phyloP scores from a whole-genome alignment of 2,329 filamentous ascomycete species.

The Colletotrichum lindemuthianum region DNA sequence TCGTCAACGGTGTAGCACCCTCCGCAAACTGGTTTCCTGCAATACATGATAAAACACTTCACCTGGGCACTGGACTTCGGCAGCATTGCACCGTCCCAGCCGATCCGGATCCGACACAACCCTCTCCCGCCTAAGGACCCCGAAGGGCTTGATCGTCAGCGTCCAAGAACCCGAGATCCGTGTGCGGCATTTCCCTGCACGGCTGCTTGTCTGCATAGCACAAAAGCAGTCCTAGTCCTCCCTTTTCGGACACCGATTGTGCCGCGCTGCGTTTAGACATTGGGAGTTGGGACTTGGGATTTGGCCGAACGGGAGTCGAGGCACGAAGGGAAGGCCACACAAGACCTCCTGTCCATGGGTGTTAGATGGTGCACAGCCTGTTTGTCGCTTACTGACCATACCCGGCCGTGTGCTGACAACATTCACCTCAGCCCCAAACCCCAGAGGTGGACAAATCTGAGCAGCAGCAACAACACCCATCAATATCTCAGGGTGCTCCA shows the following conservation, averaged over 20 bases:
- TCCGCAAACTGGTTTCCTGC: too few species aligned
- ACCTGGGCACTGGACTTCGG: too few species aligned
- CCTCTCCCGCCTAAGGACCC: slow-evolving; percentile 1
- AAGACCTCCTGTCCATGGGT: slow-evolving; percentile 6
- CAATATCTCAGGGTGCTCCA: too few species aligned
- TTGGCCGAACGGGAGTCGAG: slow-evolving; percentile 10
- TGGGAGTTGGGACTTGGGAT: neutral
- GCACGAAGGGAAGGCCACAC: slow-evolving; percentile 1
- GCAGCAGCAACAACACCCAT: neutral
- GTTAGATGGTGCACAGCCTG: slow-evolving; percentile 3
- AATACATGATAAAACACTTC: too few species aligned
- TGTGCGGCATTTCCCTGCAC: slow-evolving; percentile 10
- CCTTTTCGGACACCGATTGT: slow-evolving; percentile 18
- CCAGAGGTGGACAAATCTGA: slow-evolving; percentile 4
- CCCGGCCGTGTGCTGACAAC: slow-evolving; percentile 25
- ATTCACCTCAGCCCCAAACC: neutral
- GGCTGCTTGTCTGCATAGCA: slow-evolving; percentile 25
- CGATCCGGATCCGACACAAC: slow-evolving; percentile 26
- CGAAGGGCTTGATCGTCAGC: neutral
- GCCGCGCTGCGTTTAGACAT: neutral
- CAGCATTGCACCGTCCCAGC: neutral
- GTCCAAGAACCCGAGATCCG: slow-evolving; percentile 10
- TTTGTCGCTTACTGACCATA: slow-evolving; percentile 6
- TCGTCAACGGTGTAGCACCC: too few species aligned
- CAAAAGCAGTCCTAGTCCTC: slow-evolving; percentile 9